Evolutionary conservation across 116 monocot species (phyloP).

Genomic region (Papilionanthe hybrid): DNA sequence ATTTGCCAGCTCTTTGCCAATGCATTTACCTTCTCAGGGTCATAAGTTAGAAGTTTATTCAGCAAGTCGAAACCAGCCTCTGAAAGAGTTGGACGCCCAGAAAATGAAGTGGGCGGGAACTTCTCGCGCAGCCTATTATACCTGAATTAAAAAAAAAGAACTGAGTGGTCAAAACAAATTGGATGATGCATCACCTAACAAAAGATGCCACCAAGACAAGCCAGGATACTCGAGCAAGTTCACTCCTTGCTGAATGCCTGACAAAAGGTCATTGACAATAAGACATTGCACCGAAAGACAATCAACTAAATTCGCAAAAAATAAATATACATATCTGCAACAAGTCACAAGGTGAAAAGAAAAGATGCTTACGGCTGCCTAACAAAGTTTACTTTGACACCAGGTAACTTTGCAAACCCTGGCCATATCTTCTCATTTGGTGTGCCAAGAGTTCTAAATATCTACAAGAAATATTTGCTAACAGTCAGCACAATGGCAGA

Average conservation of each 20-base stretch:
- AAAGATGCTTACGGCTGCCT: slow-evolving; percentile 62
- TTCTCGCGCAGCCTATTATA: slow-evolving; percentile 69
- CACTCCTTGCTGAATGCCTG: slow-evolving; percentile 28
- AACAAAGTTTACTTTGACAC: slow-evolving; percentile 67
- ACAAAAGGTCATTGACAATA: slow-evolving; percentile 19
- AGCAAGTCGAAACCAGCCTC: slow-evolving; percentile 80
- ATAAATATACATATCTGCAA: background rate
- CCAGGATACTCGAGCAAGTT: slow-evolving; percentile 29
- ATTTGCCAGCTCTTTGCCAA: background rate
- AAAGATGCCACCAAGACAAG: slow-evolving; percentile 26
- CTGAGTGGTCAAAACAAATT: slow-evolving; percentile 12
- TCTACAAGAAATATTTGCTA: slow-evolving; percentile 30
- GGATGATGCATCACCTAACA: slow-evolving; percentile 17
- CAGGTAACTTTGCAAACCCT: slow-evolving; percentile 60
- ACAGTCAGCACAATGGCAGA: background rate
- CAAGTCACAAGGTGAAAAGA: slow-evolving; percentile 5
- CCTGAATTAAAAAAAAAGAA: slow-evolving; percentile 24
- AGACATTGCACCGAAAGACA: background rate
- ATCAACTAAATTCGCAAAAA: background rate
- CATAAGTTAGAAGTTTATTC: slow-evolving; percentile 75
- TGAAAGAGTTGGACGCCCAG: slow-evolving; percentile 72
- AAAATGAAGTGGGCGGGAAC: slow-evolving; percentile 76
- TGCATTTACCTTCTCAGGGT: slow-evolving; percentile 70
- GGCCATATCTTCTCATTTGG: slow-evolving; percentile 93
- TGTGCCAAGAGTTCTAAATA: slow-evolving; percentile 80